phyloP scores from a whole-genome alignment of 306 rosid genomes.

The Cucumis melo region DNA sequence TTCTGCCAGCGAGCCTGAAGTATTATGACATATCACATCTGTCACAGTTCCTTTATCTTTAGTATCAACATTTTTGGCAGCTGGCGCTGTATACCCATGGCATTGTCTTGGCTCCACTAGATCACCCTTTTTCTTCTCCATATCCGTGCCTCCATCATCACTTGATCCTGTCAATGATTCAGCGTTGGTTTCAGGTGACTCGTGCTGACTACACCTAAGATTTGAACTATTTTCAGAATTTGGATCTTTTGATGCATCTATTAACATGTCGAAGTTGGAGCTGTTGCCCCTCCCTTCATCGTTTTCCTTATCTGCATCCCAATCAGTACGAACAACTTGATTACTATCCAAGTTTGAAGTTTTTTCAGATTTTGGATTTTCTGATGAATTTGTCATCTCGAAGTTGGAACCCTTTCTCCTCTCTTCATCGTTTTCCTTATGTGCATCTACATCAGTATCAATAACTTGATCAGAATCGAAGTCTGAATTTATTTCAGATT shows the following conservation, averaged over 20 bases:
- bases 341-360: background rate
- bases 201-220: slow-evolving; percentile 14
- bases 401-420: slow-evolving; percentile 2
- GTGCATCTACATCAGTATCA: slow-evolving; percentile 1
- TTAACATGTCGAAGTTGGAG: background rate
- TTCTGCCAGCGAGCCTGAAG: slow-evolving; percentile 16
- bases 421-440: slow-evolving; percentile 21
- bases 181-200: slow-evolving; percentile 8
- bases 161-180: slow-evolving; percentile 12
- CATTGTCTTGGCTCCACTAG: background rate
- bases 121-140: slow-evolving; percentile 15
- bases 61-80: background rate
- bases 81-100: background rate
- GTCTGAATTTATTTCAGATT: slow-evolving; percentile 1
- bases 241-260: background rate
- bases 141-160: slow-evolving; percentile 7
- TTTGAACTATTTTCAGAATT: slow-evolving; percentile 9
- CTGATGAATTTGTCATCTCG: slow-evolving; percentile 4
- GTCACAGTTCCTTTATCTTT: background rate
- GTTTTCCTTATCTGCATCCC: slow-evolving; percentile 17
- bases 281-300: slow-evolving; percentile 9
- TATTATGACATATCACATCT: slow-evolving; percentile 10
- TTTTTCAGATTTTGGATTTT: slow-evolving; percentile 22
- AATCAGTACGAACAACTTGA: background rate
- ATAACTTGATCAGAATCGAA: background rate